phyloP scores from a whole-genome alignment of 2,329 filamentous ascomycete genomes.

The Botrytis elliptica region DNA sequence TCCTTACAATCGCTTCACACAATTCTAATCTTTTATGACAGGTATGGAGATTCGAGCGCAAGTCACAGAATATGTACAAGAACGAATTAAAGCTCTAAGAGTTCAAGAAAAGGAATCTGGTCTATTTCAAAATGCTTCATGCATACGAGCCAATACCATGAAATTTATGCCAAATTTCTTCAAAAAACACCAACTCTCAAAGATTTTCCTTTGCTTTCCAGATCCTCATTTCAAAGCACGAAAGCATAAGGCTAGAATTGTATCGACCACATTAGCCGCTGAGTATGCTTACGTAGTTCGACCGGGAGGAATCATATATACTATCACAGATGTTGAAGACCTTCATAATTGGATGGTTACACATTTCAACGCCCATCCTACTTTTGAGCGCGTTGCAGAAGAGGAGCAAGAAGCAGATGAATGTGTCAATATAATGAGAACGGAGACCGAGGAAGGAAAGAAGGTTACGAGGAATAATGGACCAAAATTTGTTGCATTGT shows the following conservation, averaged over 20 bases:
- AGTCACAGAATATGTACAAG: conserved; percentile 87
- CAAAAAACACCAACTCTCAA: conserved; percentile 71
- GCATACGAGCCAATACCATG: conserved; percentile 93
- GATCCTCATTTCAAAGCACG: conserved; percentile 97
- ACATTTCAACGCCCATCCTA: conserved; percentile 74
- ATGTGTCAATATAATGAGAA: conserved; percentile 71
- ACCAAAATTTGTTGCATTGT: conserved; percentile 87
- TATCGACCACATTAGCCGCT: conserved; percentile 81
- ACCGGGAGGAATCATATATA: conserved; percentile 87
- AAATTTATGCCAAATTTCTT: conserved; percentile 99
- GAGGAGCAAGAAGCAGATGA: conserved; percentile 67
- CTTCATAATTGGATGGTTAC: conserved; percentile 90
- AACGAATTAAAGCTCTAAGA: conserved; percentile 80
- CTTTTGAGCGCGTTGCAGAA: conserved; percentile 73
- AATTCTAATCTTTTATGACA: conserved; percentile 39
- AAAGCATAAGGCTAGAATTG: conserved; percentile 96
- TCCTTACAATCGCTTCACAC: background rate
- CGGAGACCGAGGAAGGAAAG: conserved; percentile 94
- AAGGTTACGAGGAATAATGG: conserved; percentile 92
- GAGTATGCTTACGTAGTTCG: conserved; percentile 88
- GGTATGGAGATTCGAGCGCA: conserved; percentile 90
- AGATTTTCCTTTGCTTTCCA: conserved; percentile 97
- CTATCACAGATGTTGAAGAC: conserved; percentile 95
- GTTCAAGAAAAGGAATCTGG: conserved; percentile 54
- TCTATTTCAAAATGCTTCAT: conserved; percentile 81